Percentiles rank a stretch among this genome's conserved stretches.
Conservation (phyloP, 306 rosid species). For the Corylus avellana region DNA sequence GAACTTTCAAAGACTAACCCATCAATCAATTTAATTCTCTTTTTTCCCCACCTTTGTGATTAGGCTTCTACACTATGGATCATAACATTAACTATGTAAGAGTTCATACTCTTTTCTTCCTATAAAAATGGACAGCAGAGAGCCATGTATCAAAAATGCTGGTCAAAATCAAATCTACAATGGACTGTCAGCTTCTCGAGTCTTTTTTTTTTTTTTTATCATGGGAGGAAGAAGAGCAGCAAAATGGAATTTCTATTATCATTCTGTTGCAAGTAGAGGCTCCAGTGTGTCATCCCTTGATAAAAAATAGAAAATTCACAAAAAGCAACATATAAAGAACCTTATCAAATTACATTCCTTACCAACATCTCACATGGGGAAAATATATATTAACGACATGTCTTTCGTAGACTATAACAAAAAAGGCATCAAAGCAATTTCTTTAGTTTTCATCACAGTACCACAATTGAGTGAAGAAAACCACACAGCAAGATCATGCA, state of each 20-base stretch:
- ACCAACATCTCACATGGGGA: too few species aligned
- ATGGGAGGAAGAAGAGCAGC: background rate
- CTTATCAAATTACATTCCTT: conserved; percentile 1
- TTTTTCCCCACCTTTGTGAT: background rate
- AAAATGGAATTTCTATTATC: background rate
- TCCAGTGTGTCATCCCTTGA: background rate
- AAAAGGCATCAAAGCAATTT: background rate
- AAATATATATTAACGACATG: background rate
- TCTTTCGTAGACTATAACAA: background rate
- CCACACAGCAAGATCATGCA: conserved; percentile 14
- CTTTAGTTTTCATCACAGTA: background rate
- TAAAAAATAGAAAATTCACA: background rate
- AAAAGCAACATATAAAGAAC: background rate
- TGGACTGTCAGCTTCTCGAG: background rate
- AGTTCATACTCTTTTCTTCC: background rate
- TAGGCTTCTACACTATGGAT: background rate
- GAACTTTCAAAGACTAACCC: background rate
- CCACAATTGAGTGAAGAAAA: conserved; percentile 22
- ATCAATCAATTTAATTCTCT: background rate
- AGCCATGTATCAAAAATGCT: background rate
- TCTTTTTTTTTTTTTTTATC: background rate
- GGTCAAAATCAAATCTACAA: background rate
- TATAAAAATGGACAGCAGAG: background rate
- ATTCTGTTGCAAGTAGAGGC: background rate
- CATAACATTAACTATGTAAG: background rate